phyloP scores from a whole-genome alignment of 208 protist species.

The Wallacemonas sp. region DNA sequence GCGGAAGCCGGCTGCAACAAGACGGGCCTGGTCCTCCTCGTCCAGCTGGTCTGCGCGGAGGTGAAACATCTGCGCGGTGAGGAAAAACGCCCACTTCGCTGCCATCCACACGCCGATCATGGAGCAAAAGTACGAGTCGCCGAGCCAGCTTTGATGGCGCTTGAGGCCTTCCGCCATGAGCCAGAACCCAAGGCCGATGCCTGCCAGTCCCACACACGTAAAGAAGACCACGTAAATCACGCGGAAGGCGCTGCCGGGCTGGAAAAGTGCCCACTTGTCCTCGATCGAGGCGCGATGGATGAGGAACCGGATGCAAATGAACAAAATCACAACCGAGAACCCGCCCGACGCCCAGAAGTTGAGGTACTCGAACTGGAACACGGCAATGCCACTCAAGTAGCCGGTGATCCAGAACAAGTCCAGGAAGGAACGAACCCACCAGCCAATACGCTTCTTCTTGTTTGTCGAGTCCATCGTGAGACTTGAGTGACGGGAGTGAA shows the following conservation, averaged over 20 bases:
- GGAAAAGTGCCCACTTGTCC: conserved; percentile 46
- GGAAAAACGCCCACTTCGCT: conserved; percentile 74
- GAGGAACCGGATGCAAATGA: conserved; percentile 52
- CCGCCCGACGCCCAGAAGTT: conserved; percentile 74
- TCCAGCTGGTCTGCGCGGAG: conserved; percentile 45
- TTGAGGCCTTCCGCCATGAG: conserved; percentile 54
- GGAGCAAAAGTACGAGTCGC: conserved; percentile 69
- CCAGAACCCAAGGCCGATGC: conserved; percentile 58
- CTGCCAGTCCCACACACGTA: conserved; percentile 29
- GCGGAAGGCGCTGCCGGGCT: conserved; percentile 37
- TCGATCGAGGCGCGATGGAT: conserved; percentile 31
- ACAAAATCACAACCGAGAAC: conserved; percentile 43
- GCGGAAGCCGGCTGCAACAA: conserved; percentile 2
- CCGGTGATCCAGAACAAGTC: conserved; percentile 50
- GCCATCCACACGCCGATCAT: conserved; percentile 66
- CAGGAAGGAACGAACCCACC: conserved; percentile 18
- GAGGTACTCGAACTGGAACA: conserved; percentile 52
- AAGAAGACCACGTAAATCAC: conserved; percentile 46
- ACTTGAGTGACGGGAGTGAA: background rate
- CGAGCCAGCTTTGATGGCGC: conserved; percentile 53
- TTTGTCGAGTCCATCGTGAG: conserved; percentile 14
- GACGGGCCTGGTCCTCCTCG: conserved; percentile 24
- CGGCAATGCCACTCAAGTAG: conserved; percentile 43
- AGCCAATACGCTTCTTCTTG: conserved; percentile 27
- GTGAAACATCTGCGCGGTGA: conserved; percentile 48